These are phyloP conservation scores for Cardamine chenopodiifolia DNA, from an alignment of 345 rosid species.

Conservation along the genomic window DNA sequence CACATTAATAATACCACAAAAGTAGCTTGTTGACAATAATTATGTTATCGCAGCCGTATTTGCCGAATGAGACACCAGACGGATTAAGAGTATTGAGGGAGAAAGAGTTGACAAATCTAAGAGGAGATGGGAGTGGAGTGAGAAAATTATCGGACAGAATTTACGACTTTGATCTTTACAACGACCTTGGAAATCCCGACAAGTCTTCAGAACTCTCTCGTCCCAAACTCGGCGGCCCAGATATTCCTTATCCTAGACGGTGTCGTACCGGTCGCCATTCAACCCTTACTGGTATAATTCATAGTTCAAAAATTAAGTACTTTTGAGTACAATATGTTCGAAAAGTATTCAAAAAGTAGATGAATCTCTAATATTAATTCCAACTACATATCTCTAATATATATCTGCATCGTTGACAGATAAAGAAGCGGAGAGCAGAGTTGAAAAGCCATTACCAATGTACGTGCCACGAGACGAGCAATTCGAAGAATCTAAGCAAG, in stretches of 20 bases:
- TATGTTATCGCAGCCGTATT: conserved; percentile 60
- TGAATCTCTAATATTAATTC: not conserved
- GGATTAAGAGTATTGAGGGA: conserved; percentile 76
- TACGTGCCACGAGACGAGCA: conserved; percentile 97
- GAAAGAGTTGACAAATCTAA: conserved; percentile 61
- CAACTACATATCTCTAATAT: not conserved
- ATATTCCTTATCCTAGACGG: conserved; percentile 79
- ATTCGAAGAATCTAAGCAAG: conserved; percentile 76
- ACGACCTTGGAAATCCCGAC: conserved; percentile 96
- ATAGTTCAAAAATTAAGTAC: not conserved
- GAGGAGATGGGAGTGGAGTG: conserved; percentile 73
- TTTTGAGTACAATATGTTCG: not conserved
- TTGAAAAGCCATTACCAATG: conserved; percentile 85
- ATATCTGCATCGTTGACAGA: conserved; percentile 2
- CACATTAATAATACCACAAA: not conserved
- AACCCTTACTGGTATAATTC: conserved; percentile 48
- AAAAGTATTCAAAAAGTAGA: no score
- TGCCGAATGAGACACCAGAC: conserved; percentile 82
- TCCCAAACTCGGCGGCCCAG: conserved; percentile 72
- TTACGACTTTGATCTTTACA: conserved; percentile 82
- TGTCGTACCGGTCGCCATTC: conserved; percentile 90
- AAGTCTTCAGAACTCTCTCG: conserved; percentile 58
- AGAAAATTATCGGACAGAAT: conserved; percentile 79
- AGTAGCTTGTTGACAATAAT: not conserved
- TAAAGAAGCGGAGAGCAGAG: conserved; percentile 69